Percentiles rank a stretch among this genome's conserved stretches.
Conservation (phyloP, 2,329 filamentous ascomycete species). For the Septoria linicola region DNA sequence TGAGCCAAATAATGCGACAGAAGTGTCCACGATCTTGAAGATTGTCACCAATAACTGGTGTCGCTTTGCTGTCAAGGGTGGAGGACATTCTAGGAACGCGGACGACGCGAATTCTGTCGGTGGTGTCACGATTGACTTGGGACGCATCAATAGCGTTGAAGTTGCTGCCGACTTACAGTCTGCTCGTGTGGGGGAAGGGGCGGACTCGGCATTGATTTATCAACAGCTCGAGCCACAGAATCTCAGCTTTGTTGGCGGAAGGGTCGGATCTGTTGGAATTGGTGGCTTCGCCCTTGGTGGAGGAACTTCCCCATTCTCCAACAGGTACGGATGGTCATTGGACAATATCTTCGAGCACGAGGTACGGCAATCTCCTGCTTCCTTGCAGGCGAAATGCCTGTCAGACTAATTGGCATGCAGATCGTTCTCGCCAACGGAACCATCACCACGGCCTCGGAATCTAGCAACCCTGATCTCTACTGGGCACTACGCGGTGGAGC, state of each 20-base stretch:
- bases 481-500: slow-evolving; percentile 53
- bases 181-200: neutral
- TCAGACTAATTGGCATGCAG: too few relatives aligned
- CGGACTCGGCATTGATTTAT: neutral
- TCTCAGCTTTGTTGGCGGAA: slow-evolving; percentile 12
- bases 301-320: slow-evolving; percentile 12
- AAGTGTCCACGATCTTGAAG: neutral
- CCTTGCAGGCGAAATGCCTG: too few relatives aligned
- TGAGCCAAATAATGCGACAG: neutral
- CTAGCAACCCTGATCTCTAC: slow-evolving; percentile 50
- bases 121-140: neutral
- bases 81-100: slow-evolving; percentile 39
- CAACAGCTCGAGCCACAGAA: neutral
- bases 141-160: neutral
- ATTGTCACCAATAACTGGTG: neutral
- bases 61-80: slow-evolving; percentile 56
- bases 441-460: slow-evolving; percentile 47
- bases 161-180: neutral
- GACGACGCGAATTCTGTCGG: neutral
- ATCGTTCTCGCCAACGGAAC: slow-evolving; percentile 54
- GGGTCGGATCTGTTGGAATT: slow-evolving; percentile 16
- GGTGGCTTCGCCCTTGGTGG: slow-evolving; percentile 17
- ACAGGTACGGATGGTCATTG: slow-evolving; percentile 1
- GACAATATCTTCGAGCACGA: slow-evolving; percentile 1
- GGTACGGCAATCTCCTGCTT: slow-evolving; percentile 6